Base-by-base conservation (phyloP, 2,329 filamentous ascomycete genomes). In the Cladophialophora psammophila region DNA sequence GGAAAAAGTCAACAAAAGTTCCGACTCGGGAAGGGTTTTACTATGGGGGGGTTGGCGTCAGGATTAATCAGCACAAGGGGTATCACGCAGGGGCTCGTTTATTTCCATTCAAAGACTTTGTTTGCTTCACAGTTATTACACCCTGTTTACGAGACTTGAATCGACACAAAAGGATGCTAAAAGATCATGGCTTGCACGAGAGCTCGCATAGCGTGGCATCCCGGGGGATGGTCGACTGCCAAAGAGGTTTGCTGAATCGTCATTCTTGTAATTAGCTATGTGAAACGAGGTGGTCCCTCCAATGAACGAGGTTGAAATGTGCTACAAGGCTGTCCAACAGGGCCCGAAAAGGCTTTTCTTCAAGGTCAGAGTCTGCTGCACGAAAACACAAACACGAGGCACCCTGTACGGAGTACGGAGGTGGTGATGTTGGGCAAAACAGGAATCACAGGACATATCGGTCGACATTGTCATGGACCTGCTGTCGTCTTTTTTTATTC, bases 1-100 rank as follows among this genome's bases (percentile, higher is more conserved):
- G 66, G 60, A 70, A 70, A 70, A 70, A 70, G 68, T 70, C 63
- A 62, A 36, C 45, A 64, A 67, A 70, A 70, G 68, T 63, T 67
- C 66, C 50, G 18, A 26, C 48, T 52, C 42, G 53, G 50, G 60
- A 63, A 35, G 45, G 53, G 35, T 35, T 32, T 38, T 53, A 53
- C 32, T 52, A 57, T 60, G 57, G 48, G 56, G 48, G 56, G 59
- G 38, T 42, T 42, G 67, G 68, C 68, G 68, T 67, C 58, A 60
- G 53, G 61, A 35, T 61, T 45, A 50, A 48, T 20, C 55, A 20
- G 52, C 59, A 20, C 31, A 53, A 52, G 40, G 55, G 55, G 57
- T 64, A 52, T 61, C 42, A 50, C 32, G 52, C 60, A 59, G 58
- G 63, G 55, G 61, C 34, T 64, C 60, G 40, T 56, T 60, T 52